Percentiles rank a stretch among this genome's conserved stretches.
These are phyloP conservation scores for Linnemannia elongata DNA, from an alignment of 192 early-diverging fungal genomes.

Conservation along the genomic window DNA sequence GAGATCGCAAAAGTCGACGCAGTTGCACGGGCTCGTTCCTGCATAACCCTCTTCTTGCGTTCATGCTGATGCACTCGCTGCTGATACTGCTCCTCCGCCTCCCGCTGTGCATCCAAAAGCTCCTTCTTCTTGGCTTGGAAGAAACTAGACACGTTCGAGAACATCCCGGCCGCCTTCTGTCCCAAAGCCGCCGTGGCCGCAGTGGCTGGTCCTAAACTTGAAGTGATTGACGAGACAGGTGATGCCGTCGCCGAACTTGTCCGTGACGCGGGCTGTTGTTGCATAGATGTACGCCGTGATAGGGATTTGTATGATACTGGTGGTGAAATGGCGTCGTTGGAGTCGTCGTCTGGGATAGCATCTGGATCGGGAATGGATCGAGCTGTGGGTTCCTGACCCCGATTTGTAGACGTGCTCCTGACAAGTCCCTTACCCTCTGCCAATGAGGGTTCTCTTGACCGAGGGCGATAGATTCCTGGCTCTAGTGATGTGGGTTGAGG, in stretches of 20 bases:
- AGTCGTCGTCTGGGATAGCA: slow-evolving; percentile 19
- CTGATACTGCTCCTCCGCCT: slow-evolving; percentile 54
- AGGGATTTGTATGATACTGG: neutral
- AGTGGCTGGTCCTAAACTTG: slow-evolving; percentile 41
- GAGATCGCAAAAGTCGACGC: slow-evolving; percentile 49
- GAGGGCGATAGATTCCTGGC: slow-evolving; percentile 32
- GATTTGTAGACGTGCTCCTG: slow-evolving; percentile 27
- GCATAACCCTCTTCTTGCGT: slow-evolving; percentile 45
- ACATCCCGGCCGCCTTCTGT: slow-evolving; percentile 65
- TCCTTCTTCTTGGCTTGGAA: slow-evolving; percentile 63
- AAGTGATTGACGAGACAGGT: slow-evolving; percentile 13
- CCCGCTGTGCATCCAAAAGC: slow-evolving; percentile 58
- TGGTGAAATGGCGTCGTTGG: slow-evolving; percentile 26
- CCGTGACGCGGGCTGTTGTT: slow-evolving; percentile 15
- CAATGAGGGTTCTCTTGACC: neutral
- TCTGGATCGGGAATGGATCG: slow-evolving; percentile 38
- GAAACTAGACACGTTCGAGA: slow-evolving; percentile 64
- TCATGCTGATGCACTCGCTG: slow-evolving; percentile 53
- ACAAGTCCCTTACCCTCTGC: slow-evolving; percentile 29
- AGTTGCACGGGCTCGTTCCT: slow-evolving; percentile 45
- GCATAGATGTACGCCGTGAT: neutral
- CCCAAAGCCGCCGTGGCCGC: slow-evolving; percentile 49
- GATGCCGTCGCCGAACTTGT: slow-evolving; percentile 7
- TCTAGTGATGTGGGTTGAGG: slow-evolving; percentile 3
- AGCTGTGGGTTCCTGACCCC: neutral